Base-by-base conservation (phyloP, 345 rosid species). In the Noccaea bulbosa region DNA sequence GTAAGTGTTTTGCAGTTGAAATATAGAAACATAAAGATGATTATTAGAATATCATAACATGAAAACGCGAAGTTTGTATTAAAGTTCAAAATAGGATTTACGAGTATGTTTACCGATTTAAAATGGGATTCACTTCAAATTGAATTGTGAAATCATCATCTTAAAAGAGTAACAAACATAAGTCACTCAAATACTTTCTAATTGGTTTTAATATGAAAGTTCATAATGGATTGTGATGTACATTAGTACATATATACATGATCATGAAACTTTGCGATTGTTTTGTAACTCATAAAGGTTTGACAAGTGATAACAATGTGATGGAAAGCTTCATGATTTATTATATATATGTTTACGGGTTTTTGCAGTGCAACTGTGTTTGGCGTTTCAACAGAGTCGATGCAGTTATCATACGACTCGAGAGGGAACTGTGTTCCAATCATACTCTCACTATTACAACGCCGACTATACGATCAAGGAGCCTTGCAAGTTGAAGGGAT, bases 331-430 rank as follows among this genome's bases (percentile, higher is more conserved):
- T 55, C 24, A 33, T 34, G 27, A 34, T 43, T 27, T 49, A 35
- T 20, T 68, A 3, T n/a, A n/a, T n/a, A 71, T 45, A 7, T 71
- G 4, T 17, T 62, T 71, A 7, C 0, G 74, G 15, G 33, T 7
- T 22, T 7, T 38, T 81, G 82, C 71, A 93, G 98, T 78, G 84
- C 96, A 7, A 90, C 81, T 56, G 98, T 93, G 40, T 93, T 93
- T 61, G 96, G 98, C 7, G 98, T 93, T 75, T 93, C 97, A 0
- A 87, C 97, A 5, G 90, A 93, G 48, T 90, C 93, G 49, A 90
- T 90, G 98, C 97, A 93, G 59, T 82, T 90, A 56, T 87, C 97
- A 43, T 87, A 80, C 32, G 98, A 90, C 74, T 74, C 90, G 11
- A 80, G 97, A 44, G 97, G 98, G 46, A 90, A 90, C 32, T 88